phyloP scores from a whole-genome alignment of 2,329 filamentous ascomycete genomes.

The Ophiostoma piceae region DNA sequence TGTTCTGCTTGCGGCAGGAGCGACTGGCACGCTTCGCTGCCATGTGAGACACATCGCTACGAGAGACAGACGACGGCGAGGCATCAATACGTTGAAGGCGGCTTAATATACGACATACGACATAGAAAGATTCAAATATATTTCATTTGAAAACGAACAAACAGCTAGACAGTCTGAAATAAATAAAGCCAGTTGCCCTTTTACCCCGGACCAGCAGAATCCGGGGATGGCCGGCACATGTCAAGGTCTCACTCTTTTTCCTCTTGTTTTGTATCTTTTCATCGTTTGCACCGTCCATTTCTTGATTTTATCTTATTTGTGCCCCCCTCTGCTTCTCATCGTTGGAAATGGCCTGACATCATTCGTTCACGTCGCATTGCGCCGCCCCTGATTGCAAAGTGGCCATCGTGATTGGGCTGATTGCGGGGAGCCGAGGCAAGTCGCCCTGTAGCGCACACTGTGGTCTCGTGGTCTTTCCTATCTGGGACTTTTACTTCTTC shows the following conservation, averaged over 20 bases:
- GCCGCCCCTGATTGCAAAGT: conserved; percentile 10
- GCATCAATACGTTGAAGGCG: background rate
- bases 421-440: conserved; percentile 13
- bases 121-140: background rate
- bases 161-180: background rate
- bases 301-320: background rate
- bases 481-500: background rate
- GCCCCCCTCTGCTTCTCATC: background rate
- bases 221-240: background rate
- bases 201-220: conserved; percentile 5
- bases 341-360: background rate
- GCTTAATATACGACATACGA: background rate
- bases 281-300: background rate
- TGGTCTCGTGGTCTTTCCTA: background rate
- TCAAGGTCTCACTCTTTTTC: background rate
- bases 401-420: conserved; percentile 6
- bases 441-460: background rate
- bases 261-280: background rate
- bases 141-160: background rate
- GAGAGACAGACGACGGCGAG: background rate
- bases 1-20: background rate
- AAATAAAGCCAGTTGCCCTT: background rate
- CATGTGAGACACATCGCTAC: background rate
- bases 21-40: background rate
- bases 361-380: background rate